Base-by-base conservation (phyloP, 2,329 filamentous ascomycete genomes). In the Lasiodiplodia sp. region DNA sequence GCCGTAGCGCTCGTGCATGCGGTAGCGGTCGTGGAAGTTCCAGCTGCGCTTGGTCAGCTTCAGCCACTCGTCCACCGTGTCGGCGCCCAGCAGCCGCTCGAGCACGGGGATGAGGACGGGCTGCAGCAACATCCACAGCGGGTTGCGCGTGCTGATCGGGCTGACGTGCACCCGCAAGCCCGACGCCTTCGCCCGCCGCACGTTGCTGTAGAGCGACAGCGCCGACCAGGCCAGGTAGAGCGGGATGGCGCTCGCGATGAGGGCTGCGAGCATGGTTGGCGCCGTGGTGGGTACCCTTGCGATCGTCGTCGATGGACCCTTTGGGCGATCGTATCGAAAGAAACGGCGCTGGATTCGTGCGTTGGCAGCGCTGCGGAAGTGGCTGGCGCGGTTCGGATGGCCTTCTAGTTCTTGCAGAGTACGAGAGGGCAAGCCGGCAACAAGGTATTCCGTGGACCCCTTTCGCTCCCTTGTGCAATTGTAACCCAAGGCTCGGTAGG, bases 11-110 rank as follows among this genome's bases (percentile, higher is more conserved):
- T 47, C 34, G 51, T 74, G 72, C 2, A 70, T 60, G 4, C 28
- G 40, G 21, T 47, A 66, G 18, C 73, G 73, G 3, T 71, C 73
- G 38, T 53, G 66, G 34, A 55, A 52, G 55, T 73, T 71, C 65
- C 71, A 70, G 37, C 70, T 51, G 4, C 47, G 28, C 47, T 52
- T 52, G 18, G n/a, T 25, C 18, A 64, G 23, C 47, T 23, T 37
- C 11, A 52, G 12, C 47, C 18, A 8, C 6, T 65, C 8, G 18
- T 12, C 34, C 1, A 23, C 23, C 67, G 23, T 16, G 18, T 49
- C 37, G 51, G 34, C 21, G 16, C 18, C 49, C 14, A 66, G 64
- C 14, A 66, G 64, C 51, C 11, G 21, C 14, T 57, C 34, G 10
- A 66, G 51, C n/a, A 57, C 2, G 3, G 34, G 10, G 12, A 57